Conservation (phyloP, 768 basidiomycete species). For the Pleurotus cornucopiae region DNA sequence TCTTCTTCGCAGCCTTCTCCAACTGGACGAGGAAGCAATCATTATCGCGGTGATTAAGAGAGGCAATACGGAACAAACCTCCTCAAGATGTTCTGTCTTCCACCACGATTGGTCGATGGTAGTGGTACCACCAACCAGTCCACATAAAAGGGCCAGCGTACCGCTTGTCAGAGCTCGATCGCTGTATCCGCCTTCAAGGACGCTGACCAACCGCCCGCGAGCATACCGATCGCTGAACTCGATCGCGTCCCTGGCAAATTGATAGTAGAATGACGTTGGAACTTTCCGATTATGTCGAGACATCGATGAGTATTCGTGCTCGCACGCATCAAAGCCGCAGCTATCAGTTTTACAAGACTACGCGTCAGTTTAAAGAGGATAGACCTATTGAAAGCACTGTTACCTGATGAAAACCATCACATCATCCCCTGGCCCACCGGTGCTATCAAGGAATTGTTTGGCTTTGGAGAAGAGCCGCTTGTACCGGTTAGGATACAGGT, state of each 20-base stretch:
- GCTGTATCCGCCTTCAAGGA: conserved; percentile 94
- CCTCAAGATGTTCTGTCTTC: conserved; percentile 51
- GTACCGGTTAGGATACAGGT: conserved; percentile 67
- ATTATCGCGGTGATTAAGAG: background rate
- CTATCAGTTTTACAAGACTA: conserved; percentile 32
- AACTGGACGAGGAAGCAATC: conserved; percentile 34
- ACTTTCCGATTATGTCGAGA: conserved; percentile 89
- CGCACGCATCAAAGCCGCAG: conserved; percentile 92
- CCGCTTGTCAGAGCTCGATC: conserved; percentile 85
- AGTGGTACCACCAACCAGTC: conserved; percentile 44
- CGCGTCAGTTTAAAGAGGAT: background rate
- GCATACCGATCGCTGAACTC: conserved; percentile 63
- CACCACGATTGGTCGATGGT: conserved; percentile 60
- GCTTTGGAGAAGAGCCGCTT: conserved; percentile 62
- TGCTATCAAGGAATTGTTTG: conserved; percentile 62
- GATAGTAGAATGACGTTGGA: conserved; percentile 80
- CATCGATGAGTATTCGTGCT: conserved; percentile 90
- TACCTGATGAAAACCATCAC: conserved; percentile 87
- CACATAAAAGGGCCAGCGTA: conserved; percentile 75
- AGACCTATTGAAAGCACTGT: conserved; percentile 9
- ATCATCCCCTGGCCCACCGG: conserved; percentile 61
- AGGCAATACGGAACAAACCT: conserved; percentile 35
- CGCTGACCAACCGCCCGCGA: conserved; percentile 71
- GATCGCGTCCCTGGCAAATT: conserved; percentile 72
- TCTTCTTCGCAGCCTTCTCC: conserved; percentile 61